phyloP scores from a whole-genome alignment of 345 rosid genomes.

The Pistacia vera region DNA sequence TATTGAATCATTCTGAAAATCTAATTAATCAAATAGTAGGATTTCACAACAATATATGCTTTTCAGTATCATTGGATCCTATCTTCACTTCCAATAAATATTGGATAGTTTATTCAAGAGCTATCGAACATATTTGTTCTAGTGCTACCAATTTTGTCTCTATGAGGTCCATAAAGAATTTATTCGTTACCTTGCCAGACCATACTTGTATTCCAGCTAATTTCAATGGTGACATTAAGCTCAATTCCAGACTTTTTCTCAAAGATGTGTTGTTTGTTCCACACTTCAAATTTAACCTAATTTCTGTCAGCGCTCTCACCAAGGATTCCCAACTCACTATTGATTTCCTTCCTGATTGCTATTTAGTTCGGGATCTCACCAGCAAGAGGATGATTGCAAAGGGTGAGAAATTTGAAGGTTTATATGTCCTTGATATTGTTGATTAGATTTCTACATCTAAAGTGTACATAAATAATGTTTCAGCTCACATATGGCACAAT shows the following conservation, averaged over 20 bases:
- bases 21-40: no score
- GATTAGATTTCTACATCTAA: no score
- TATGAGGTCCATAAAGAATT: not conserved
- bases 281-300: not conserved
- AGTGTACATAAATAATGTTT: no score
- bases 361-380: not conserved
- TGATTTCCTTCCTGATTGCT: not conserved
- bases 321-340: not conserved
- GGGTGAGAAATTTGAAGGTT: not conserved
- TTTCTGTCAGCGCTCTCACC: not conserved
- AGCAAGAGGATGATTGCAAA: not conserved
- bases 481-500: no score
- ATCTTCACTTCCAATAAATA: no score
- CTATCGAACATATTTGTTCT: not conserved
- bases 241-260: not conserved
- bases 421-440: not conserved
- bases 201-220: not conserved
- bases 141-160: not conserved
- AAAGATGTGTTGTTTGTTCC: not conserved
- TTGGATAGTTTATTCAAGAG: constrained; percentile 2
- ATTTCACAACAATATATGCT: no score
- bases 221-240: not conserved
- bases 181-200: not conserved
- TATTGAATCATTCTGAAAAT: no score
- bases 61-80: no score